These are phyloP conservation scores for Collybia sordida DNA, from an alignment of 768 basidiomycete genomes.

Conservation along the genomic window DNA sequence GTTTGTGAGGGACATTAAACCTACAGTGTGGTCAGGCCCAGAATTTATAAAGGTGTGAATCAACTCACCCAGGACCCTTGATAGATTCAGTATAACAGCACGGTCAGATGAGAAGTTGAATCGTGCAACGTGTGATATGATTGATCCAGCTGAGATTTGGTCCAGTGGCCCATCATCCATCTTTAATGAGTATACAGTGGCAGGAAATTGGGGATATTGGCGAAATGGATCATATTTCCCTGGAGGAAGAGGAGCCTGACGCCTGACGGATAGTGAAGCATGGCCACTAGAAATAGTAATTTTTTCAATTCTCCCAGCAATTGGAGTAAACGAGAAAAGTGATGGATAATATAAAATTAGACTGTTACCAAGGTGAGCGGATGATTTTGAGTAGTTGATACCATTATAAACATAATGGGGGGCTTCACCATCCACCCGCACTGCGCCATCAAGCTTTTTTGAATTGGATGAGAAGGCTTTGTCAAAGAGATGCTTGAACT, in stretches of 20 bases:
- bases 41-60: too few relatives aligned
- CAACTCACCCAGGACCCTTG: not conserved
- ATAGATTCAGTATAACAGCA: conserved; percentile 1
- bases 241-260: not conserved
- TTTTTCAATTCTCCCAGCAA: conserved; percentile 2
- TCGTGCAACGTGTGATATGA: conserved; percentile 2
- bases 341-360: conserved; percentile 2
- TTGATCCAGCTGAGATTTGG: not conserved
- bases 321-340: not conserved
- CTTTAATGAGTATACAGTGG: not conserved
- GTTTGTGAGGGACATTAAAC: too few relatives aligned
- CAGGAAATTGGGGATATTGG: conserved; percentile 2
- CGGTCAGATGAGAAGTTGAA: conserved; percentile 1
- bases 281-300: not conserved
- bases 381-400: not conserved
- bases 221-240: not conserved
- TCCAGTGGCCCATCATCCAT: not conserved
- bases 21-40: too few relatives aligned
- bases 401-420: conserved; percentile 1
- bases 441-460: not conserved
- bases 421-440: not conserved
- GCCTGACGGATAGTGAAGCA: not conserved
- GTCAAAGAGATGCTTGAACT: conserved; percentile 6
- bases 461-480: not conserved
- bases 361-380: conserved; percentile 8